A percentile compares a stretch with the other conserved stretches of the same genome.
These are phyloP conservation scores for Bjerkandera adusta DNA, from an alignment of 1,284 basidiomycete species.

Conservation along the genomic window DNA sequence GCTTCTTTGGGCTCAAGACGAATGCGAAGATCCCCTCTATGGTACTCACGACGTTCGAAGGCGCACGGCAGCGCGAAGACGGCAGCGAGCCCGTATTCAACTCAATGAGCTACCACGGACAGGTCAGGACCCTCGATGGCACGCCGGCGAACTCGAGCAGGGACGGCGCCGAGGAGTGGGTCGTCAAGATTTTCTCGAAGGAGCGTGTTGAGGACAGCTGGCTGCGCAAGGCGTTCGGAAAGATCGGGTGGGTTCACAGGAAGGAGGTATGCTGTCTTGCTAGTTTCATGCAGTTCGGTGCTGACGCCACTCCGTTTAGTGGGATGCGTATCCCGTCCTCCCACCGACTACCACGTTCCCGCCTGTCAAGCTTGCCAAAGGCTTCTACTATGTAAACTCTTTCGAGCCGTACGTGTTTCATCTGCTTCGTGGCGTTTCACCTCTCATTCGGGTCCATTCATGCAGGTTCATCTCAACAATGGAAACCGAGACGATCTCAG, in stretches of 20 bases:
- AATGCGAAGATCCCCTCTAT: conserved; percentile 54
- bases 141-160: conserved; percentile 18
- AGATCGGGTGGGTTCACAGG: conserved; percentile 80
- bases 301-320: conserved; percentile 39
- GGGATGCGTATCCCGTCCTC: conserved; percentile 77
- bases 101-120: conserved; percentile 83
- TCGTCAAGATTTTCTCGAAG: conserved; percentile 88
- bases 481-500: conserved; percentile 88
- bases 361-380: conserved; percentile 70
- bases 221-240: conserved; percentile 64
- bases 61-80: conserved; percentile 39
- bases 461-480: conserved; percentile 78
- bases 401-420: conserved; percentile 61
- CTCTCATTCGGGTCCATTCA: conserved; percentile 2
- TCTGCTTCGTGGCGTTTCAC: conserved; percentile 7
- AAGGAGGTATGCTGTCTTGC: conserved; percentile 58
- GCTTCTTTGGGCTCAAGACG: conserved; percentile 67
- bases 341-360: conserved; percentile 70
- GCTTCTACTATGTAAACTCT: conserved; percentile 87
- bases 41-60: conserved; percentile 73
- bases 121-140: conserved; percentile 36
- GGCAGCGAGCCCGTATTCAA: conserved; percentile 78
- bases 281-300: background rate
- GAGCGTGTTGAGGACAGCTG: conserved; percentile 63
- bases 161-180: conserved; percentile 39